Conservation (phyloP, 495 filamentous ascomycete genomes). For the Aspergillus indologenus region DNA sequence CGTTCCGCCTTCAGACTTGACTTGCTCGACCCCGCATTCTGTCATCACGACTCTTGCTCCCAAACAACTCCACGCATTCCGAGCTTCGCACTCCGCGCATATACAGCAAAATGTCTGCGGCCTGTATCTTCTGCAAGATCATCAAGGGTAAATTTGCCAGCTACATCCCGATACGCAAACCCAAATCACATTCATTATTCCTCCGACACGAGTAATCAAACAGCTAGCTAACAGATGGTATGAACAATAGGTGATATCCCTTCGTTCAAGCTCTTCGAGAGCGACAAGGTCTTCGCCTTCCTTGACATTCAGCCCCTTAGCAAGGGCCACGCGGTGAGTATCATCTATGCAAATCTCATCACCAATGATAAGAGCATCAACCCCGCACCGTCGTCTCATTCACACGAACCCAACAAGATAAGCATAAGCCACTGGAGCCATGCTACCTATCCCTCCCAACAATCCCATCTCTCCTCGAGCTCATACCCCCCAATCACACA, state of each 20-base stretch:
- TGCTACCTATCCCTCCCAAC: not conserved
- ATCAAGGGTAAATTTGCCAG: conserved; percentile 70
- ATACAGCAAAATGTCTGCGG: conserved; percentile 38
- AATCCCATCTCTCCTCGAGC: not conserved
- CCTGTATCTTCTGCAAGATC: conserved; percentile 98
- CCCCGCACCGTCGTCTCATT: conserved; percentile 19
- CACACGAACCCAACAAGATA: not conserved
- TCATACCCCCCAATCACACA: too few species aligned
- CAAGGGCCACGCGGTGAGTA: conserved; percentile 72
- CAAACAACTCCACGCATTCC: too few species aligned
- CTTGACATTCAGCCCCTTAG: conserved; percentile 91
- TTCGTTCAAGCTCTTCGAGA: conserved; percentile 91
- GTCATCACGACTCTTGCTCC: not conserved
- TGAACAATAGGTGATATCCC: conserved; percentile 76
- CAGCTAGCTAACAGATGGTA: conserved; percentile 6
- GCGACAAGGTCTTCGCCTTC: conserved; percentile 90
- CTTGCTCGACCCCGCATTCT: conserved; percentile 14
- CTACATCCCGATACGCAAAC: not conserved
- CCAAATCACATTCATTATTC: not conserved
- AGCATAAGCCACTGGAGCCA: not conserved
- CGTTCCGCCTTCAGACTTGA: conserved; percentile 10
- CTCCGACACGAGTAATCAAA: not conserved
- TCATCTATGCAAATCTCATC: too few species aligned
- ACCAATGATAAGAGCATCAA: conserved; percentile 9
- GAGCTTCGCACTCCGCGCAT: not conserved